Evolutionary conservation across 129 eudicot genomes (phyloP), one percentile per base, ranked within the genome.

Genomic region (Solidago caesia): DNA sequence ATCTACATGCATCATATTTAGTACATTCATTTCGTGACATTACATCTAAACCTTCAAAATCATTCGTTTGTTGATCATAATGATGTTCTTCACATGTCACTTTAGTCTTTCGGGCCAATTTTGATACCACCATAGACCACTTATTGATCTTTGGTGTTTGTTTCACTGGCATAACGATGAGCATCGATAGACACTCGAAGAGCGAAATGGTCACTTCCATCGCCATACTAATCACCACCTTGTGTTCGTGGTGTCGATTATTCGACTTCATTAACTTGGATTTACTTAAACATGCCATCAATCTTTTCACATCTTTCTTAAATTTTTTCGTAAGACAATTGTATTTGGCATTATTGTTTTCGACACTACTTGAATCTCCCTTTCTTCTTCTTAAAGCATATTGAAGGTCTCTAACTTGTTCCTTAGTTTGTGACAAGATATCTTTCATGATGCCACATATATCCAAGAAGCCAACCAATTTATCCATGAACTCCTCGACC

Each of bases 401-500:
- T 6, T 71, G 82, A 21, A 78, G 80, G 59, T 75, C 82, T 45
- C 52, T 15, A 12, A 69, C 66, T 43, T 51, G 71, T 12, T 76
- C 79, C 60, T 77, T 82, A 8, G 48, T 49, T 59, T 72, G 84
- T 16, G 71, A 75, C 65, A 82, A 26, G 5, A 74, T 8, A 5
- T 87, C 85, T 11, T 70, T 79, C 8, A 81, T 42, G 46, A 48
- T 69, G 75, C 69, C 64, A 65, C 85, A 84, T 44, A 79, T 42
- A 59, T 87, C 86, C 53, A 81, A 74, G 64, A 81, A 80, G 8
- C 44, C 62, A 7, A 81, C 77, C 14, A 81, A 74, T 69, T 27
- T 73, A 1, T 87, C 83, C 66, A 82, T 26, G 7, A 81, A 51
- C 71, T 57, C 74, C 15, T 64, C 72, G 26, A 81, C 70, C 75